phyloP scores from a whole-genome alignment of 1,139 yeast species.

The Yamadazyma kanchanaburiensis region DNA sequence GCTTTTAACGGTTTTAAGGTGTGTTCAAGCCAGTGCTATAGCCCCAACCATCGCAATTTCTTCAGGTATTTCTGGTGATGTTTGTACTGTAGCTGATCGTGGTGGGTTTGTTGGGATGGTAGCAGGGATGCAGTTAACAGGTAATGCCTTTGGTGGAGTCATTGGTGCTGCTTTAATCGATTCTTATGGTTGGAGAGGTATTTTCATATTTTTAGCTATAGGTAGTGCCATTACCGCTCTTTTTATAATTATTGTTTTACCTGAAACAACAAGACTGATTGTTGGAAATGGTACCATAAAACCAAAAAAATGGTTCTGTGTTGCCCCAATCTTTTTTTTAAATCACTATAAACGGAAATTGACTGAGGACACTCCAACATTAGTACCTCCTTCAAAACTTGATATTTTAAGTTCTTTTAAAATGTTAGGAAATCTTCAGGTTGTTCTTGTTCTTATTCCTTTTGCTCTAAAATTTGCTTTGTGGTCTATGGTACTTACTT shows the following conservation, averaged over 20 bases:
- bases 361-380: slow-evolving; percentile 25
- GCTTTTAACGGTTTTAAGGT: slow-evolving; percentile 32
- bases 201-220: slow-evolving; percentile 35
- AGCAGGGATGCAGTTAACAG: slow-evolving; percentile 32
- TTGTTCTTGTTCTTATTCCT: slow-evolving; percentile 26
- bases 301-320: slow-evolving; percentile 20
- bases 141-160: slow-evolving; percentile 40
- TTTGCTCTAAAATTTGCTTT: slow-evolving; percentile 33
- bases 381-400: slow-evolving; percentile 17
- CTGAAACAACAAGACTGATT: slow-evolving; percentile 34
- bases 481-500: slow-evolving; percentile 36
- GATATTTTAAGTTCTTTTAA: slow-evolving; percentile 27
- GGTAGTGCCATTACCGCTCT: slow-evolving; percentile 32
- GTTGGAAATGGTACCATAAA: slow-evolving; percentile 38
- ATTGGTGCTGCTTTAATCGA: slow-evolving; percentile 34
- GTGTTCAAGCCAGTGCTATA: slow-evolving; percentile 40
- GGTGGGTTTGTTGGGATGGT: slow-evolving; percentile 41
- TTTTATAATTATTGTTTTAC: slow-evolving; percentile 21
- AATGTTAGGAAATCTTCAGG: slow-evolving; percentile 22
- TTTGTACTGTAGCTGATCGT: slow-evolving; percentile 31
- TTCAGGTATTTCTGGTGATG: slow-evolving; percentile 41
- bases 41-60: slow-evolving; percentile 40
- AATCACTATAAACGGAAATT: slow-evolving; percentile 22
- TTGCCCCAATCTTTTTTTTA: slow-evolving; percentile 21
- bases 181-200: slow-evolving; percentile 35